Conservation (phyloP, 2,329 filamentous ascomycete genomes). For the Shiraia bambusicola region DNA sequence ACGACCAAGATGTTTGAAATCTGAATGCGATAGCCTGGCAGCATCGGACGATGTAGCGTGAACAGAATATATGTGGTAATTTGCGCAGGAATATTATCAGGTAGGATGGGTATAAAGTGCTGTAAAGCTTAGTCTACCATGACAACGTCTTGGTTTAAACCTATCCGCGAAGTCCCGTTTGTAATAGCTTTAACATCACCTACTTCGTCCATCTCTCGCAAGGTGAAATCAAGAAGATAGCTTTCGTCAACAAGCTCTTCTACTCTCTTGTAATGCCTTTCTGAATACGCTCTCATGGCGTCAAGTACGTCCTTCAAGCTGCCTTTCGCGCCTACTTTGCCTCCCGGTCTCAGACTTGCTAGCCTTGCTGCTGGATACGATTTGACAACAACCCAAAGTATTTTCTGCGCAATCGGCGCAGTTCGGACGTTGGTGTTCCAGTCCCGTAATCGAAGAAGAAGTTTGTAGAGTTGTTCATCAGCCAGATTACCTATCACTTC, state of each 20-base stretch:
- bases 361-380: constrained; percentile 79
- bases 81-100: too few relatives aligned
- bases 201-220: constrained; percentile 86
- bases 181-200: constrained; percentile 27
- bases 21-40: neutral
- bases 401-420: constrained; percentile 78
- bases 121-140: constrained; percentile 31
- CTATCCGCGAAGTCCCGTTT: constrained; percentile 27
- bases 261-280: constrained; percentile 85
- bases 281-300: constrained; percentile 86
- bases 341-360: constrained; percentile 59
- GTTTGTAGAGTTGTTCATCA: constrained; percentile 80
- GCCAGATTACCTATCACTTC: constrained; percentile 76
- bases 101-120: too few relatives aligned
- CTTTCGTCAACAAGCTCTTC: constrained; percentile 93
- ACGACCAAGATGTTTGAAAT: constrained; percentile 60
- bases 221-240: constrained; percentile 88
- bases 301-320: constrained; percentile 78
- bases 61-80: neutral
- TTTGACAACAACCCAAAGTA: constrained; percentile 76
- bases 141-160: constrained; percentile 29
- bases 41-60: too few relatives aligned
- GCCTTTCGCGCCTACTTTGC: constrained; percentile 39
- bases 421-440: constrained; percentile 97
- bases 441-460: constrained; percentile 81